Evolutionary conservation across 768 basidiomycete species (phyloP).

Genomic region (Suillus lakei): DNA sequence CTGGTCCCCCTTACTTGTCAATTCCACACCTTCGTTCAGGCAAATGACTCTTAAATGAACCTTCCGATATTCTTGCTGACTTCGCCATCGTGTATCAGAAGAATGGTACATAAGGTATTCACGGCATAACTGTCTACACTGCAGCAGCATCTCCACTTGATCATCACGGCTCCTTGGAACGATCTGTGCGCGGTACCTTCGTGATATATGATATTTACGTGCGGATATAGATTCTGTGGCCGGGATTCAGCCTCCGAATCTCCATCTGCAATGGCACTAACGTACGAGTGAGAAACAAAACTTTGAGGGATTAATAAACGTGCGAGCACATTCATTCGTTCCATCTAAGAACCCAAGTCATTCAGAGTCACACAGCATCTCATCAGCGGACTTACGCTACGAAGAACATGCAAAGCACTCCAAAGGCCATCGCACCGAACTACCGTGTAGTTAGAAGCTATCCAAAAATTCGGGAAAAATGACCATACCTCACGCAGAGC

Average conservation of each 20-base stretch:
- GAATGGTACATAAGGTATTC: not conserved
- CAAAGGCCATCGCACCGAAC: conserved; percentile 92
- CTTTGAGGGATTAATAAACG: conserved; percentile 10
- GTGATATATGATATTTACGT: not conserved
- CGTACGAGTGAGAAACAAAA: conserved; percentile 12
- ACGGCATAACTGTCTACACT: not conserved
- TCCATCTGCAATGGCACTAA: conserved; percentile 3
- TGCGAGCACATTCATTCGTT: conserved; percentile 61
- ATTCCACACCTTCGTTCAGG: not conserved
- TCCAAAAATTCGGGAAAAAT: conserved; percentile 13
- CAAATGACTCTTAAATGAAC: not conserved
- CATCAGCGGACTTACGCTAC: conserved; percentile 72
- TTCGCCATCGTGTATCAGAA: conserved; percentile 3
- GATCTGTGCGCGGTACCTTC: conserved; percentile 1
- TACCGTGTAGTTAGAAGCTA: conserved; percentile 39
- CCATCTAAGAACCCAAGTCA: conserved; percentile 55
- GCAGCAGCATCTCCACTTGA: not conserved
- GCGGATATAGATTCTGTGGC: not conserved
- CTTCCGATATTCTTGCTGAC: not conserved
- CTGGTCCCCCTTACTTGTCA: conserved; percentile 10
- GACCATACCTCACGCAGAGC: conserved; percentile 81
- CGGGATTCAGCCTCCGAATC: conserved; percentile 3
- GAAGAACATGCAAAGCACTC: conserved; percentile 89
- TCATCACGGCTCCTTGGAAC: not conserved
- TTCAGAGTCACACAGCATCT: conserved; percentile 5